A percentile compares a stretch with the other conserved stretches of the same genome.
phyloP scores from a whole-genome alignment of 2,329 filamentous ascomycete genomes.

The Canariomyces notabilis region DNA sequence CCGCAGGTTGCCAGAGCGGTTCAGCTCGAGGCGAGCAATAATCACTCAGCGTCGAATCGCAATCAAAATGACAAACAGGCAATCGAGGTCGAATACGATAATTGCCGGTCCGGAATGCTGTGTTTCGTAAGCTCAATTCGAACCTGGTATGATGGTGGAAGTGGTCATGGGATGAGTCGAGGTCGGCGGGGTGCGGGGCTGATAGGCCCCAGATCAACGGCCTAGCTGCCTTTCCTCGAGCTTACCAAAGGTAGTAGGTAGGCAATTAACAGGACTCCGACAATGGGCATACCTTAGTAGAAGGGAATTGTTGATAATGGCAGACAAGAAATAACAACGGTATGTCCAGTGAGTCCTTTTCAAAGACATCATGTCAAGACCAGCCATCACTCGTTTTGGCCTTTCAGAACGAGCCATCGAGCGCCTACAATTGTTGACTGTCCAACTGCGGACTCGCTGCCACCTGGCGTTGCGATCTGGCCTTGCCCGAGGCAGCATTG shows the following conservation, averaged over 20 bases:
- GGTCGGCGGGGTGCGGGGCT: constrained; percentile 7
- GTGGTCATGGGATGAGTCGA: constrained; percentile 2
- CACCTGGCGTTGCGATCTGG: not conserved
- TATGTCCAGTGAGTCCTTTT: too few relatives aligned
- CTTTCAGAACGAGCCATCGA: not conserved
- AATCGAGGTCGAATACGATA: too few relatives aligned
- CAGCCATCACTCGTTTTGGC: too few relatives aligned
- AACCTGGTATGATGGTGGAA: not conserved
- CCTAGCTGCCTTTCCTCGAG: not conserved
- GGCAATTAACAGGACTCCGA: too few relatives aligned
- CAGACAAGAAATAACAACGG: too few relatives aligned
- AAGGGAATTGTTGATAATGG: too few relatives aligned
- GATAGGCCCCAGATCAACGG: not conserved
- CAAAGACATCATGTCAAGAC: too few relatives aligned
- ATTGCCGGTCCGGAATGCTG: not conserved
- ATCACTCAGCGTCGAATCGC: too few relatives aligned
- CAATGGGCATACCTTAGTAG: too few relatives aligned
- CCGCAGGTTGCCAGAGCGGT: not conserved
- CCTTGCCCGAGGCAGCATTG: too few relatives aligned
- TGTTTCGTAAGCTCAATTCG: not conserved
- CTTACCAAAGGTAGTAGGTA: not conserved
- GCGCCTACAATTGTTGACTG: not conserved
- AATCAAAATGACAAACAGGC: too few relatives aligned
- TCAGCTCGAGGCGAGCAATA: too few relatives aligned
- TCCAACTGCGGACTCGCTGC: not conserved